A percentile compares a stretch with the other conserved stretches of the same genome.
These are phyloP conservation scores for Sanghuangporus sanghuang DNA, from an alignment of 1,284 basidiomycete genomes.

Conservation along the genomic window DNA sequence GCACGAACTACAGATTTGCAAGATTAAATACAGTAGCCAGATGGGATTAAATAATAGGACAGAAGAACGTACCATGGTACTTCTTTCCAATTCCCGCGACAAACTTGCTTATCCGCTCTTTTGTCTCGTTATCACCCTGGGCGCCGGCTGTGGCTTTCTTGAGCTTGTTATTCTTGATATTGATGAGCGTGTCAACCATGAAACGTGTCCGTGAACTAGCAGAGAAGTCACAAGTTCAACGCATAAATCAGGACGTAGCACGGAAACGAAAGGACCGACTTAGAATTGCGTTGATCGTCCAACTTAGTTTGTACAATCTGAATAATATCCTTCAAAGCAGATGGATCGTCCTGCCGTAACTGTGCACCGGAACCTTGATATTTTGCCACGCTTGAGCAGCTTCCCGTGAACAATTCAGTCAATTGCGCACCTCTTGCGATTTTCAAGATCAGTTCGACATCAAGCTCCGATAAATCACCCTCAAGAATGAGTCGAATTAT, in stretches of 20 bases:
- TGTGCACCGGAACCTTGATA: slow-evolving; percentile 63
- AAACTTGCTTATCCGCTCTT: slow-evolving; percentile 83
- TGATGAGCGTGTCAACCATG: slow-evolving; percentile 88
- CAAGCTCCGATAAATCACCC: slow-evolving; percentile 64
- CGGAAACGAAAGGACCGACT: slow-evolving; percentile 35
- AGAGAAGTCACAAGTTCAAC: neutral
- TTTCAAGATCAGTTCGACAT: slow-evolving; percentile 86
- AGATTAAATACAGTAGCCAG: neutral
- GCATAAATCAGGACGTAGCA: neutral
- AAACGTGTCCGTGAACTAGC: slow-evolving; percentile 78
- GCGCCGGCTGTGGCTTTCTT: slow-evolving; percentile 59
- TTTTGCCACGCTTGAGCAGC: no score
- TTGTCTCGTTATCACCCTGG: slow-evolving; percentile 62
- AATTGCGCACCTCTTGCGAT: slow-evolving; percentile 80
- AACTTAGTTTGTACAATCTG: slow-evolving; percentile 77
- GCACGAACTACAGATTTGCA: slow-evolving; percentile 51
- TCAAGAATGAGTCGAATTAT: slow-evolving; percentile 78
- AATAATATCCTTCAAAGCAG: slow-evolving; percentile 80
- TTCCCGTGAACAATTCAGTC: no score
- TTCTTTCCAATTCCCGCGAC: slow-evolving; percentile 72
- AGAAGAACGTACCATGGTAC: slow-evolving; percentile 49
- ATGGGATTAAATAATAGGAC: neutral
- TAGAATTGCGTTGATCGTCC: slow-evolving; percentile 50
- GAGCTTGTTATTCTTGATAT: slow-evolving; percentile 87
- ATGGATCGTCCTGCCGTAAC: slow-evolving; percentile 83